These are phyloP conservation scores for Earliella scabrosa DNA, from an alignment of 1,284 basidiomycete genomes.

Conservation along the genomic window DNA sequence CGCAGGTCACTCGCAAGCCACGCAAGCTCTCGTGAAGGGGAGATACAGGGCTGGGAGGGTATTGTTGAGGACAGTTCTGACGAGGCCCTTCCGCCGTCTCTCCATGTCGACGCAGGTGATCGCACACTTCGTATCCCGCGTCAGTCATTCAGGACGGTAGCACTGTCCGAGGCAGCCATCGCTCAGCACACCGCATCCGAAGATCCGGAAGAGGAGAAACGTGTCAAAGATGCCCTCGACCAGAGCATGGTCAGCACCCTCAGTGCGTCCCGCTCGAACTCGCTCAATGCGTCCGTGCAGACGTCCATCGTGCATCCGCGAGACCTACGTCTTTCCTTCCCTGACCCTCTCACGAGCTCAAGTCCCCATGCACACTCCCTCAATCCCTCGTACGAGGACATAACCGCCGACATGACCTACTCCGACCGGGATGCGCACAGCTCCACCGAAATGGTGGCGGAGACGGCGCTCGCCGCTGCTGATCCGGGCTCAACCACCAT, in stretches of 20 bases:
- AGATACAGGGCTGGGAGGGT: slow-evolving; percentile 76
- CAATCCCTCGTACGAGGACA: slow-evolving; percentile 54
- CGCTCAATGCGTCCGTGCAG: slow-evolving; percentile 45
- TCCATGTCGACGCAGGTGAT: slow-evolving; percentile 10
- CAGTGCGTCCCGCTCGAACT: slow-evolving; percentile 68
- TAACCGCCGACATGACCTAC: slow-evolving; percentile 36
- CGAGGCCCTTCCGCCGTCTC: slow-evolving; percentile 37
- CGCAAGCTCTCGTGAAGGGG: slow-evolving; percentile 65
- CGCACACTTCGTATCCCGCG: slow-evolving; percentile 16
- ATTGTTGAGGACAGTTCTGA: slow-evolving; percentile 63
- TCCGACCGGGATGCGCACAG: slow-evolving; percentile 22
- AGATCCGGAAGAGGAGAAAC: slow-evolving; percentile 59
- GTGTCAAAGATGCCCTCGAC: slow-evolving; percentile 71
- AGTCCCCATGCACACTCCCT: slow-evolving; percentile 60
- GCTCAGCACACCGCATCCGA: slow-evolving; percentile 32
- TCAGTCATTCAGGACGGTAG: slow-evolving; percentile 22
- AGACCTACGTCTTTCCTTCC: slow-evolving; percentile 77
- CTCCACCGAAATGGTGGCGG: slow-evolving; percentile 2
- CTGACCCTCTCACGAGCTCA: slow-evolving; percentile 74
- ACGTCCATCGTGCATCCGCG: slow-evolving; percentile 60
- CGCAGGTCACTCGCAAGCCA: slow-evolving; percentile 69
- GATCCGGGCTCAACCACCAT: slow-evolving; percentile 43
- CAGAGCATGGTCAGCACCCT: slow-evolving; percentile 80
- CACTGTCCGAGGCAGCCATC: slow-evolving; percentile 33
- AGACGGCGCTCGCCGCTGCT: slow-evolving; percentile 29